Evolutionary conservation across 305 asterid species (phyloP), one percentile per base, ranked within the genome.

Genomic region (Striga hermonthica): DNA sequence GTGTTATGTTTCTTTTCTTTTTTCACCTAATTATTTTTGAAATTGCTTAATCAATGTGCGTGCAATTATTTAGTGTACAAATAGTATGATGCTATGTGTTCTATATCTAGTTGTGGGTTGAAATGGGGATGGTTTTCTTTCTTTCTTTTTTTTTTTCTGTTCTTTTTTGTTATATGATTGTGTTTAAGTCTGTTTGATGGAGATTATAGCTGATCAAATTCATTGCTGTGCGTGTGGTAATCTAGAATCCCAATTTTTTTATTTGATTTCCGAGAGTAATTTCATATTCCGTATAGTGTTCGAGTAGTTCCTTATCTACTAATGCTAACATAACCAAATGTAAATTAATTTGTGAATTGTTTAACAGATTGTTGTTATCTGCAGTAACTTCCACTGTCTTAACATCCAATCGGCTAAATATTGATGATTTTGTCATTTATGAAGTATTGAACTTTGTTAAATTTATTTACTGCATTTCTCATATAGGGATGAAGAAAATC

Each of bases 1-100:
- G n/a, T 28, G 5, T 7, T 28, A 14, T 4, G 37, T 37, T 16
- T 34, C 44, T 34, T 0, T 40, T 40, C 22, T 57, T 44, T 6
- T 54, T 47, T 22, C 2, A 22, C 31, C 31, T 22, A 22, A 22
- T 22, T 22, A 15, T n/a, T 60, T 60, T 67, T 61, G 53, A 14
- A 37, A 38, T 7, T 75, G 62, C 15, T 68, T 44, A 38, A 8
- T 62, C 28, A 81, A 75, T 73, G 78, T 78, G 66, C 9, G 62
- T 28, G 2, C 43, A 60, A 64, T 54, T 49, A 35, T 37, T 54
- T 72, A 45, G 60, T 60, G 49, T 16, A 45, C 68, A 35, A 9
- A 47, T 35, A 41, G 3, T 61, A 31, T 75, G 64, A 54, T 45
- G 62, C 64, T 37, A 36, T 65, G 9, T 39, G 52, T 62, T 59